Base-by-base conservation (phyloP, 495 filamentous ascomycete genomes). In the Xylaria curta region DNA sequence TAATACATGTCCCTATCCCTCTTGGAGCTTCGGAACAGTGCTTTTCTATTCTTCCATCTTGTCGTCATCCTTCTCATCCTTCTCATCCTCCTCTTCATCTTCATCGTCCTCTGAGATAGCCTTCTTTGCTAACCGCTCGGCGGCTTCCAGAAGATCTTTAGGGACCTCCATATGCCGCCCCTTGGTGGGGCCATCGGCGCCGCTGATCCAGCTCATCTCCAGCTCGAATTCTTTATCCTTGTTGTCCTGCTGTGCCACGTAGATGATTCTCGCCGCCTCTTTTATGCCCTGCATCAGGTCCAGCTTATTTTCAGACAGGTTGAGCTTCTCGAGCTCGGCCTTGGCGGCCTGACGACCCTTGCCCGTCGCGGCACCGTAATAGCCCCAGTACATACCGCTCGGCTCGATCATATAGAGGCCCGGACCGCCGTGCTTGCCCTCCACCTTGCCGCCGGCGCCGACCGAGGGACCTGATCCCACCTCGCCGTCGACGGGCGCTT, bases 351-450 rank as follows among this genome's bases (percentile, higher is more conserved):
- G 96, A 76, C 96, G 87, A 51, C 96, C 96, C 78, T 98, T 98
- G 67, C 96, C 96, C 38, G 96, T 97, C 38, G 96, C 96, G 60
- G 96, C 96, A 75, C 96, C 96, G 81, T 97, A 97, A 84, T 99
- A 99, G 13, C 96, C 96, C 96, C 96, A 99, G 84, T 97, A 97
- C 68, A 95, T 82, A 66, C 96, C 96, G 79, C 94, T 97, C 60
- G 96, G 96, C 85, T 99, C 96, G 77, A 98, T 93, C 96, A 99
- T 99, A 87, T 97, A 98, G 66, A 99, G 87, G 54, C 88, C 93
- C 42, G 96, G 96, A 1, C 95, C 96, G 76, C 95, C 96, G 76
- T 92, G 88, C 80, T 91, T 88, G 71, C 88, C 91, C 61, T 89
- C 81, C 26, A 89, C 86, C 84, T 94, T 95, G 70, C 94, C 94